phyloP scores from a whole-genome alignment of 2,329 filamentous ascomycete genomes.

The Ascochyta rabiei region DNA sequence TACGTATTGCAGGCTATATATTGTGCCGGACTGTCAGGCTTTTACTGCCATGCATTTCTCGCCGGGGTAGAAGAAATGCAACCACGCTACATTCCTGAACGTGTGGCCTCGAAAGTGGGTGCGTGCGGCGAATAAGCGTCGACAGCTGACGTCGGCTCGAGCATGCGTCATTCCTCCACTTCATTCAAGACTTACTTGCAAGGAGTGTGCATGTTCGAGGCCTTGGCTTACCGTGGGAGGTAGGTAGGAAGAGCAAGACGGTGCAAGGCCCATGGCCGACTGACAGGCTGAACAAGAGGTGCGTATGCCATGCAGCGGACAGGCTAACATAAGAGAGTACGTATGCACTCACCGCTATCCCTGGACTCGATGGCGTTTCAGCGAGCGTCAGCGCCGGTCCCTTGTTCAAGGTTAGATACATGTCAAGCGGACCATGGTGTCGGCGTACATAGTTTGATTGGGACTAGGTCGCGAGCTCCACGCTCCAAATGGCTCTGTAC shows the following conservation, averaged over 20 bases:
- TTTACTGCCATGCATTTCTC: conserved; percentile 8
- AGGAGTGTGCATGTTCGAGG: conserved; percentile 8
- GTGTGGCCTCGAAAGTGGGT: not conserved
- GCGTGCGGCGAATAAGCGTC: conserved; percentile 8
- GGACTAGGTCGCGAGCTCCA: conserved; percentile 35
- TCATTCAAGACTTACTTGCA: conserved; percentile 13
- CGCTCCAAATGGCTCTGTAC: conserved; percentile 17
- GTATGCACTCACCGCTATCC: conserved; percentile 12
- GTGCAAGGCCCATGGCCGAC: not conserved
- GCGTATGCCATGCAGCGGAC: too few relatives aligned
- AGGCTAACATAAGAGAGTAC: too few relatives aligned
- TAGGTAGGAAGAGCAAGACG: not conserved
- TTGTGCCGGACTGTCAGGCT: not conserved
- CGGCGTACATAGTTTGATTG: conserved; percentile 44
- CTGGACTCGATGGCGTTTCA: conserved; percentile 1
- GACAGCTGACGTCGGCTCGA: not conserved
- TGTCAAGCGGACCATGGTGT: conserved; percentile 35
- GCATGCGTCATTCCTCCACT: conserved; percentile 13
- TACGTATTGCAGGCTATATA: conserved; percentile 6
- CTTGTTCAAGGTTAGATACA: conserved; percentile 42
- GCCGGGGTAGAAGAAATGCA: conserved; percentile 3
- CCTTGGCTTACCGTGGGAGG: not conserved
- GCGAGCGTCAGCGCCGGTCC: conserved; percentile 17
- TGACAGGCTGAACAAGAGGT: too few relatives aligned
- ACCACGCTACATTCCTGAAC: conserved; percentile 22